Percentiles rank a stretch among this genome's conserved stretches.
phyloP scores from a whole-genome alignment of 345 rosid species.

The Aethionema arabicum region DNA sequence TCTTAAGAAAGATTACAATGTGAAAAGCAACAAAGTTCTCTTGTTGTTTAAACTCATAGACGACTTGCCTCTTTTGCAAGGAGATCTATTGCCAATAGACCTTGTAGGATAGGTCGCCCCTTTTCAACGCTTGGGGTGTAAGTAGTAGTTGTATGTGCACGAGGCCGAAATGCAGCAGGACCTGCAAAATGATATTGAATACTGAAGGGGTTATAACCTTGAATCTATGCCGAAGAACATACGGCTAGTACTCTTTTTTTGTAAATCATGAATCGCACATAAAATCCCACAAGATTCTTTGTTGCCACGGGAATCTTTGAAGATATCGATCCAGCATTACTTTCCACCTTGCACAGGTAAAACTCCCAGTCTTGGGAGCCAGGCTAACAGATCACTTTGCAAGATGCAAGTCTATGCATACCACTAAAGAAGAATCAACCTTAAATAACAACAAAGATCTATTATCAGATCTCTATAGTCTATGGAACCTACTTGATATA shows the following conservation, averaged over 20 bases:
- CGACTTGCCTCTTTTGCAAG: constrained; percentile 88
- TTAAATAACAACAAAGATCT: constrained; percentile 25
- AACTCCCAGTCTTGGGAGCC: constrained; percentile 10
- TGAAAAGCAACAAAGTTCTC: constrained; percentile 19
- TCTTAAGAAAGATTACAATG: constrained; percentile 13
- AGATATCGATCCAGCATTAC: constrained; percentile 17
- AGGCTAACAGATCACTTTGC: constrained; percentile 21
- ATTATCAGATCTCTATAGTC: constrained; percentile 28
- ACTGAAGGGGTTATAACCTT: constrained; percentile 20
- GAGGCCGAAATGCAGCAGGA: constrained; percentile 96
- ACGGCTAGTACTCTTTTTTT: constrained; percentile 13
- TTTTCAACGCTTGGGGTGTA: constrained; percentile 79
- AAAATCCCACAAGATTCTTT: constrained; percentile 5
- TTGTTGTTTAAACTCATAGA: constrained; percentile 26
- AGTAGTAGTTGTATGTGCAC: constrained; percentile 58
- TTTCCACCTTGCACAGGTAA: constrained; percentile 17
- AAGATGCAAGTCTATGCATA: constrained; percentile 23
- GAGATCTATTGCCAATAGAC: constrained; percentile 93
- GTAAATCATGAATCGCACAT: constrained; percentile 15
- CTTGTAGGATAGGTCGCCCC: constrained; percentile 97
- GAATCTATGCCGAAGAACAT: constrained; percentile 13
- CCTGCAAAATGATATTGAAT: constrained; percentile 51
- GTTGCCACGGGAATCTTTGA: constrained; percentile 16
- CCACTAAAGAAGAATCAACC: constrained; percentile 12
- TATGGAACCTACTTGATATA: constrained; percentile 81